Evolutionary conservation across 2,329 filamentous ascomycete genomes (phyloP).

Genomic region (Magnaporthiopsis poae): DNA sequence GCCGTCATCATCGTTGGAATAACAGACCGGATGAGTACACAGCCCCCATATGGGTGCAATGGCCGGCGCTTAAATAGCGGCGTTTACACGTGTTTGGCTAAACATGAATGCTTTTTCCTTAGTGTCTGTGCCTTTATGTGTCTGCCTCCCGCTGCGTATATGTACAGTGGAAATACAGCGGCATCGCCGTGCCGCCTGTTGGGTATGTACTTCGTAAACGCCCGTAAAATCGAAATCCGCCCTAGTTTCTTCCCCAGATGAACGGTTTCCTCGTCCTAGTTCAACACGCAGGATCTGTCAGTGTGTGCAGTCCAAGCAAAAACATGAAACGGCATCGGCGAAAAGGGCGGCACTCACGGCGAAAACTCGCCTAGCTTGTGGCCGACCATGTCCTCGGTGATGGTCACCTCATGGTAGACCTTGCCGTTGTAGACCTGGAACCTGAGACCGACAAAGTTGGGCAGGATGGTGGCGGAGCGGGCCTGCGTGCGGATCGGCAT

Average conservation of each 20-base stretch:
- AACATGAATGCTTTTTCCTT: no score
- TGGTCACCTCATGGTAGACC: slow-evolving; percentile 67
- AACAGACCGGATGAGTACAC: no score
- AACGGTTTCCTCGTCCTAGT: slow-evolving; percentile 49
- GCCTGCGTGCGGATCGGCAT: slow-evolving; percentile 78
- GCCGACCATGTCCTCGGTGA: slow-evolving; percentile 94
- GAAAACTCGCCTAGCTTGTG: slow-evolving; percentile 91
- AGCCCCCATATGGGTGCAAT: no score
- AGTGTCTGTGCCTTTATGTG: no score
- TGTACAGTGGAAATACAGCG: no score
- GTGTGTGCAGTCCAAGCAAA: background rate
- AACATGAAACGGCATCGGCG: background rate
- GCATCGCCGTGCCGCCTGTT: no score
- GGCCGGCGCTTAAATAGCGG: no score
- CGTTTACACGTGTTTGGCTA: no score
- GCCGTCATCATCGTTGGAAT: no score
- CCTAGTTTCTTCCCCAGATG: slow-evolving; percentile 31
- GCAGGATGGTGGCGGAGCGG: slow-evolving; percentile 77
- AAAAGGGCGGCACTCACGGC: slow-evolving; percentile 47
- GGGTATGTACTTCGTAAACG: no score
- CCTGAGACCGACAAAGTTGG: slow-evolving; percentile 79
- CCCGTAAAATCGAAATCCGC: background rate
- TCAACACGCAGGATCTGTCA: background rate
- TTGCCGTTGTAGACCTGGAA: slow-evolving; percentile 93
- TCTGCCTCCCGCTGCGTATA: no score